Base-by-base conservation (phyloP, 208 protist species). In the Trypanosoma congolense region DNA sequence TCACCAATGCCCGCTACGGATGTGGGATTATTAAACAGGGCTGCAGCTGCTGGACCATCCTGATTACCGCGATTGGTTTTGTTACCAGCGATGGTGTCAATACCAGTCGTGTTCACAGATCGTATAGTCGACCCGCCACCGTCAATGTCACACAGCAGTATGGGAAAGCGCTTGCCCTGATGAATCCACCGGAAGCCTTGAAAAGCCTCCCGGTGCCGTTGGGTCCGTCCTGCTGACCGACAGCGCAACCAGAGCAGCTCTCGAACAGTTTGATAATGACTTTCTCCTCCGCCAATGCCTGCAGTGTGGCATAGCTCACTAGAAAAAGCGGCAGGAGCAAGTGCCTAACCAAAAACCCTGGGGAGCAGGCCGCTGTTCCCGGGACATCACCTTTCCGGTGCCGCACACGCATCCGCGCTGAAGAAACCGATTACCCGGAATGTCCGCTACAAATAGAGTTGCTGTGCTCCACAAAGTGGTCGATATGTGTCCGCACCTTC, bases 91-190 rank as follows among this genome's bases (percentile, higher is more conserved):
- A 90, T 44, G 18, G 67, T 83, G 50, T 22, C 65, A 28, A 90
- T 55, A 3, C 61, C 59, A 31, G 51, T 46, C 16, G 1, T 24
- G 36, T 70, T 75, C 45, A 88, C 65, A 18, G 46, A 2, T 10
- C 84, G 84, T 10, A 88, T 51, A 0, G 73, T 55, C 0, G 77
- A 75, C 12, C 77, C 78, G 28, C 47, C 46, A 26, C 64, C 52
- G 1, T 70, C 77, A 61, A 65, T 73, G 56, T 91, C 83, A 3
- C 58, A 71, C 49, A 91, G 68, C 43, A 78, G 59, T n/a, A 87
- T 46, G 2, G 52, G 30, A 24, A 42, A 38, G 1, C 26, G 1
- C 1, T 52, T 47, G 3, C 46, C 26, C 57, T 61, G 22, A 61
- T 56, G 26, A 48, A 58, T 30, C 53, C 67, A 14, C 62, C 22